Evolutionary conservation across 164 flowering plant species (phyloP), one percentile per base, ranked within the genome.

Genomic region (Hamamelis virginiana): DNA sequence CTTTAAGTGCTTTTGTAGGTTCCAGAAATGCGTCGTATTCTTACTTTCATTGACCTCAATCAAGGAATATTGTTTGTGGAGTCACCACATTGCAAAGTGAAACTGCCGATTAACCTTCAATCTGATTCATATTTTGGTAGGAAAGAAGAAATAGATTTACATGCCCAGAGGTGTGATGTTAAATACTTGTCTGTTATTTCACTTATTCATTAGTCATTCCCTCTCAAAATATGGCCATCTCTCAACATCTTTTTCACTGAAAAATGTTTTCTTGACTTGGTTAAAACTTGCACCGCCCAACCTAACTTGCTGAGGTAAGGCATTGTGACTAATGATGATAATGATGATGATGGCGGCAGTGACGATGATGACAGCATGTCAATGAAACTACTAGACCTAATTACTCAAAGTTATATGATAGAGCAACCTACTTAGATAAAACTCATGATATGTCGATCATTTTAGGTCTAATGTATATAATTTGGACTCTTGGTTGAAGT

Each of bases 11-110:
- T 56, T 66, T 69, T 80, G 60, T 75, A 95, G 99, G 99, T 87
- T 76, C 99, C 97, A 50, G 91, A 89, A 69, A 84, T 95, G 98
- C 78, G 85, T 79, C 83, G 79, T 57, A 83, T 95, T 59, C 76
- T 75, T 63, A 83, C 97, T 62, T 82, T 47, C 57, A 82, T 95
- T 69, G 90, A 95, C 82, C 87, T 87, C 56, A 60, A 65, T 60
- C 50, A 61, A 26, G 88, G 87, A 57, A 38, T 75, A 70, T 62
- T 95, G 78, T 48, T 65, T 72, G 88, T 84, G 15, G 87, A 92
- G 62, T 91, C 97, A 41, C 91, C 96, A 25, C 78, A 73, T 33
- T 95, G 97, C 80, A 81, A 80, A 69, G 77, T n/a, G 53, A 83
- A 83, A 59, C 82, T 91, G 76, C 80, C 80, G 73, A 85, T 95